phyloP scores from a whole-genome alignment of 2,329 filamentous ascomycete genomes.

The Xylaria sp. region DNA sequence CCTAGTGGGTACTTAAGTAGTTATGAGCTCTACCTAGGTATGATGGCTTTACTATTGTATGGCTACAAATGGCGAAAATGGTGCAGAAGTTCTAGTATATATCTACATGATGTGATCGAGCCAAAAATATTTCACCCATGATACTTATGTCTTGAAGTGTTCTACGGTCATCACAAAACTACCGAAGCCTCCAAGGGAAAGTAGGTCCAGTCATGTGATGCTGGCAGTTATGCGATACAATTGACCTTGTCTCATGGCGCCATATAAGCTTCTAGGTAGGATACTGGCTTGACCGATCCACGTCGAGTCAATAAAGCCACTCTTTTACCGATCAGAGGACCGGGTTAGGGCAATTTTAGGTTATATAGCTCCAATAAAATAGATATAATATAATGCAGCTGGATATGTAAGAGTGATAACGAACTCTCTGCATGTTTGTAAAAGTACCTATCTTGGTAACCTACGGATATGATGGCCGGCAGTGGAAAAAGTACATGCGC shows the following conservation, averaged over 20 bases:
- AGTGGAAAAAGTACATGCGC: not conserved
- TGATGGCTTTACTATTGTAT: conserved; percentile 14
- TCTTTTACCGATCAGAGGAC: not conserved
- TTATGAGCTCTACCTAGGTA: conserved; percentile 5
- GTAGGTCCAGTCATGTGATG: not conserved
- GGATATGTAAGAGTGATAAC: not conserved
- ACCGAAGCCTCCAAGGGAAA: not conserved
- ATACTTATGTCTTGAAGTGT: not conserved
- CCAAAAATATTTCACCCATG: not conserved
- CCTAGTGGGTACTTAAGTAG: conserved; percentile 11
- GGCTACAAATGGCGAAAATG: not conserved
- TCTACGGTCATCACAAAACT: too few relatives aligned
- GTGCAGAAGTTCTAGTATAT: conserved; percentile 6
- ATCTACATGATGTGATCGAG: conserved; percentile 6
- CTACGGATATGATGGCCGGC: not conserved
- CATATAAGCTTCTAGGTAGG: not conserved
- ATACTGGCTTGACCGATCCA: not conserved
- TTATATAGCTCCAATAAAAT: not conserved
- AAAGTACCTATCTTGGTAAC: too few relatives aligned
- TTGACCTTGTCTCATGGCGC: not conserved
- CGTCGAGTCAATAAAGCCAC: not conserved
- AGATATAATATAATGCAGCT: not conserved
- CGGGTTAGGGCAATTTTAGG: not conserved
- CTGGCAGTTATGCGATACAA: not conserved
- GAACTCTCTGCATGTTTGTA: not conserved